phyloP scores from a whole-genome alignment of 2,329 filamentous ascomycete species.

The Fusarium sp. region DNA sequence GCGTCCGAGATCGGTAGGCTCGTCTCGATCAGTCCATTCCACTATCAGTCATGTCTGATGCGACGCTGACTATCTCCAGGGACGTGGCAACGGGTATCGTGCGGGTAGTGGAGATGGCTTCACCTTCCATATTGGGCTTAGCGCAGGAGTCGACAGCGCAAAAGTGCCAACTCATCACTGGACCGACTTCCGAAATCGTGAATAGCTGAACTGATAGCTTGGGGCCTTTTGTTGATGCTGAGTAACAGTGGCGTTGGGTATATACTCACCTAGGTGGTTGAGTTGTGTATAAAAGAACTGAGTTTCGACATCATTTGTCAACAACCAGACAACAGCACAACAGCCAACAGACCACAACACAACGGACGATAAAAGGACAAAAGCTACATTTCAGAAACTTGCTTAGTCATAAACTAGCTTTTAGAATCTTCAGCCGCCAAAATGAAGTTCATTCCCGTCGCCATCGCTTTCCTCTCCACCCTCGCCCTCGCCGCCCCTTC shows the following conservation, averaged over 20 bases:
- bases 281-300: not conserved
- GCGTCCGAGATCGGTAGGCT: not conserved
- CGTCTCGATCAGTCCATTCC: slow-evolving; percentile 12
- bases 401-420: fast-evolving
- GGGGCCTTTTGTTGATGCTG: slow-evolving; percentile 17
- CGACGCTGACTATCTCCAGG: not conserved
- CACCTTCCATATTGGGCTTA: slow-evolving; percentile 4
- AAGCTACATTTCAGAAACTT: fast-evolving
- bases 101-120: not conserved
- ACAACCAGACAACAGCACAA: not conserved
- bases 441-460: slow-evolving; percentile 20
- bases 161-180: slow-evolving; percentile 23
- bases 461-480: slow-evolving; percentile 21
- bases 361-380: fast-evolving
- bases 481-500: slow-evolving; percentile 12
- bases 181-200: slow-evolving; percentile 20
- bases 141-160: not conserved
- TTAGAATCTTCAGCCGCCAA: not conserved
- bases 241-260: not conserved
- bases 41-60: not conserved
- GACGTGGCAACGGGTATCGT: not conserved
- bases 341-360: too few relatives aligned
- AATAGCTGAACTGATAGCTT: not conserved
- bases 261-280: not conserved
- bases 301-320: fast-evolving